phyloP scores from a whole-genome alignment of 345 rosid genomes.

The Balakata baccata region DNA sequence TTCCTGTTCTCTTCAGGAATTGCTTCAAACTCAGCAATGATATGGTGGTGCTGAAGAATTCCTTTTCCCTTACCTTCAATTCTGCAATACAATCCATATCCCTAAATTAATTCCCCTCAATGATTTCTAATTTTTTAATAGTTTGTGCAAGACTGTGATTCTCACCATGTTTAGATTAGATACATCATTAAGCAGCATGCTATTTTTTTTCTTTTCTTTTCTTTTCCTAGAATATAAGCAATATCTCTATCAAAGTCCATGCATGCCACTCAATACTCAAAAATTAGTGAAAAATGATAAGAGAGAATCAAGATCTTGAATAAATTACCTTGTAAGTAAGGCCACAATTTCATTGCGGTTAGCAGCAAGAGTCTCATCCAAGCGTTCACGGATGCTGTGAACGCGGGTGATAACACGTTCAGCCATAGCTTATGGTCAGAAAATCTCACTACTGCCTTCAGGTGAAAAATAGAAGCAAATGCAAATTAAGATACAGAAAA shows the following conservation, averaged over 20 bases:
- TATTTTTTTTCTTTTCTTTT: not conserved
- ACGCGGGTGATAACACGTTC: constrained; percentile 53
- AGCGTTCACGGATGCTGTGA: constrained; percentile 70
- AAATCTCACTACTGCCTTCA: constrained; percentile 6
- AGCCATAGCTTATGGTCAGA: constrained; percentile 40
- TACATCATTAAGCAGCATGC: not conserved
- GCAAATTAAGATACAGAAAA: not conserved
- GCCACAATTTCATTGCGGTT: constrained; percentile 66
- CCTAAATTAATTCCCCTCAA: not conserved
- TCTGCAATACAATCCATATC: constrained; percentile 30
- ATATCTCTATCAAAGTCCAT: not conserved
- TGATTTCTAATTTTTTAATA: not conserved
- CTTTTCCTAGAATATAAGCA: not conserved
- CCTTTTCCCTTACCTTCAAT: constrained; percentile 75
- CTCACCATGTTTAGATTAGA: not conserved
- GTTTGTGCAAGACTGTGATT: not conserved
- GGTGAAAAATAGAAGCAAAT: constrained; percentile 5
- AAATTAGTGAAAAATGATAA: too few relatives aligned
- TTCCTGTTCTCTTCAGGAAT: constrained; percentile 49
- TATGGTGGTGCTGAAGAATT: constrained; percentile 65
- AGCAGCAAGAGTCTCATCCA: constrained; percentile 64
- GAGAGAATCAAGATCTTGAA: not conserved
- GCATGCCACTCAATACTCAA: not conserved
- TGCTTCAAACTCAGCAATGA: constrained; percentile 73
- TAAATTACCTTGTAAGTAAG: constrained; percentile 58